These are phyloP conservation scores for Saccharomycopsis guyanensis DNA, from an alignment of 805 yeast genomes.

Conservation along the genomic window DNA sequence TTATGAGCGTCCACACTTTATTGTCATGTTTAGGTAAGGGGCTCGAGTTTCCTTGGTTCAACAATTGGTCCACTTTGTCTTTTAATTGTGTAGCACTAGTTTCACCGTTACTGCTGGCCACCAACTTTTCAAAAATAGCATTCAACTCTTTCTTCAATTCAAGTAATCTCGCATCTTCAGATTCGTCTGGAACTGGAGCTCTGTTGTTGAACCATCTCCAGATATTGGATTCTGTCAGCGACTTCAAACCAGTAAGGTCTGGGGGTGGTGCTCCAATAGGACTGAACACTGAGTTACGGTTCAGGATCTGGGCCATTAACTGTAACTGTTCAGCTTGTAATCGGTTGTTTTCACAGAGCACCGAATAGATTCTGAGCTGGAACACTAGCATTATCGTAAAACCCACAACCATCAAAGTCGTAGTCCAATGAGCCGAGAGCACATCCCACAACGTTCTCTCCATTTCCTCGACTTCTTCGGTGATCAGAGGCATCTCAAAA, in stretches of 20 bases:
- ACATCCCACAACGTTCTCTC: slow-evolving; percentile 20
- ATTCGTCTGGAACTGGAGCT: neutral
- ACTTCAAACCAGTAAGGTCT: neutral
- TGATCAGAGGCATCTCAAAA: neutral
- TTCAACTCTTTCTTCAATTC: slow-evolving; percentile 8
- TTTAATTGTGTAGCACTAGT: neutral
- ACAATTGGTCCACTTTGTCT: neutral
- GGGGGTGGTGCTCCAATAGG: neutral
- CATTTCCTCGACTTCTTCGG: slow-evolving; percentile 17
- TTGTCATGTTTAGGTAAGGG: neutral
- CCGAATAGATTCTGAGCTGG: slow-evolving; percentile 4
- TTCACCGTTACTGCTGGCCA: neutral
- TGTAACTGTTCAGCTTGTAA: slow-evolving; percentile 4
- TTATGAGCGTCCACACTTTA: neutral
- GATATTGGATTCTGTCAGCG: slow-evolving; percentile 1
- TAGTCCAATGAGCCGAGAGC: slow-evolving; percentile 6
- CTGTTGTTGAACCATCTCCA: slow-evolving; percentile 12
- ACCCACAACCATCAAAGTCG: neutral
- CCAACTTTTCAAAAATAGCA: neutral
- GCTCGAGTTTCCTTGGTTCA: neutral
- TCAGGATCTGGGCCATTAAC: neutral
- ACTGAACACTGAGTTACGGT: slow-evolving; percentile 1
- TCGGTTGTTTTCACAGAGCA: slow-evolving; percentile 6
- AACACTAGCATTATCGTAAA: slow-evolving; percentile 1
- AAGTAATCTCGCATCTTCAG: neutral